Base-by-base conservation (phyloP, 2,329 filamentous ascomycete genomes). In the Pseudogymnoascus sp. region DNA sequence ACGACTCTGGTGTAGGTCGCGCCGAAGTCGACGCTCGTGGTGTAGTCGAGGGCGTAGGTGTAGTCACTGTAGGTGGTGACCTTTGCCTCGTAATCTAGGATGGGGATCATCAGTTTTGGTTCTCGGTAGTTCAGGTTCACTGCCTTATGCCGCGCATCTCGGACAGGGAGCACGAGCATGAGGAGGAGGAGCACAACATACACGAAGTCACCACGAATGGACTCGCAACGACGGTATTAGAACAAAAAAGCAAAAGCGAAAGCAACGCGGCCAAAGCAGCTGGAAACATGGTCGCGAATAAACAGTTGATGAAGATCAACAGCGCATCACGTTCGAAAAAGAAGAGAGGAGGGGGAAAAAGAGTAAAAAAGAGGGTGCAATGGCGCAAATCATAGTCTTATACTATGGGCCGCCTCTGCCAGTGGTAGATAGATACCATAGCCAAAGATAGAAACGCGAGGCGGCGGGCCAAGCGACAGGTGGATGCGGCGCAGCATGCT, bases 251-350 rank as follows among this genome's bases (percentile, higher is more conserved):
- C 5, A 59, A 59, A 5, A 59, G 53, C 53, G 53, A 59, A 14
- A 59, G 53, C n/a, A 59, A 59, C 33, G 53, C 53, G 28, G 53
- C 53, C 53, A 59, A 59, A 59, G 53, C 53, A 35, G 53, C 53
- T n/a, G 53, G 33, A 37, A 59, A 59, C 53, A 59, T 59, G 28
- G 2, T 59, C 6, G 42, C 42, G 42, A 47, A 25, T 14, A 31
- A 31, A 10, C 10, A 14, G 42, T 31, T 31, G 28, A 31, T 47
- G 18, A 25, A 25, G 11, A 23, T 47, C 42, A 47, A 47, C 42
- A 21, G 42, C 42, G 42, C 42, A 47, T 47, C 42, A 47, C 42
- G 42, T 47, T 47, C 42, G 25, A 47, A 47, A 25, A 47, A 25
- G 21, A 47, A 44, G 40, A 44, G 16, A 25, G 42, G 4, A 5